Percentiles rank a stretch among this genome's conserved stretches.
phyloP scores from a whole-genome alignment of 2,329 filamentous ascomycete genomes.

The Ascosphaera aggregata region DNA sequence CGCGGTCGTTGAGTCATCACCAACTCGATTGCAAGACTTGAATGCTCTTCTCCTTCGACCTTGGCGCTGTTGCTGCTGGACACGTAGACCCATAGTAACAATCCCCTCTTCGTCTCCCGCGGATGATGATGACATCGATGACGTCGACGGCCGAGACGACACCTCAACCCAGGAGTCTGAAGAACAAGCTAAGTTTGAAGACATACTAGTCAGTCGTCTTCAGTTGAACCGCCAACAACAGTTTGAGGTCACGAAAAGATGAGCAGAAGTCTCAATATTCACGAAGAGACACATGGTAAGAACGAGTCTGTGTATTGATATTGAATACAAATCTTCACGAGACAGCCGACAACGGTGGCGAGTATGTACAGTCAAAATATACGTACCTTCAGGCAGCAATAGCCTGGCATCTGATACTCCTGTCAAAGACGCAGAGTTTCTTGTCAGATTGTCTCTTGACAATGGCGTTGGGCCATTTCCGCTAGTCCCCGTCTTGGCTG shows the following conservation, averaged over 20 bases:
- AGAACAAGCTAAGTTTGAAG: slow-evolving; percentile 21
- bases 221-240: not conserved
- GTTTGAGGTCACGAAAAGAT: not conserved
- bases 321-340: not conserved
- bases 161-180: slow-evolving; percentile 95
- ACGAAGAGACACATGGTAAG: not conserved
- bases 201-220: slow-evolving; percentile 11
- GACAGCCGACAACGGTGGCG: not conserved
- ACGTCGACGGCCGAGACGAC: slow-evolving; percentile 77
- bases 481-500: not conserved
- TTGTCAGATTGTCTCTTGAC: not conserved
- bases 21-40: not conserved
- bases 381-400: not conserved
- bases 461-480: not conserved
- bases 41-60: not conserved
- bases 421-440: not conserved
- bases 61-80: slow-evolving; percentile 40
- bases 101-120: slow-evolving; percentile 43
- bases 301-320: not conserved
- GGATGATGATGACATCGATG: slow-evolving; percentile 60
- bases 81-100: slow-evolving; percentile 63
- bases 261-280: not conserved
- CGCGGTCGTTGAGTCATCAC: not conserved
- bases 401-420: not conserved
- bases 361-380: not conserved